These are phyloP conservation scores for Fistulinella staudtii DNA, from an alignment of 1,284 basidiomycete genomes.

Conservation along the genomic window DNA sequence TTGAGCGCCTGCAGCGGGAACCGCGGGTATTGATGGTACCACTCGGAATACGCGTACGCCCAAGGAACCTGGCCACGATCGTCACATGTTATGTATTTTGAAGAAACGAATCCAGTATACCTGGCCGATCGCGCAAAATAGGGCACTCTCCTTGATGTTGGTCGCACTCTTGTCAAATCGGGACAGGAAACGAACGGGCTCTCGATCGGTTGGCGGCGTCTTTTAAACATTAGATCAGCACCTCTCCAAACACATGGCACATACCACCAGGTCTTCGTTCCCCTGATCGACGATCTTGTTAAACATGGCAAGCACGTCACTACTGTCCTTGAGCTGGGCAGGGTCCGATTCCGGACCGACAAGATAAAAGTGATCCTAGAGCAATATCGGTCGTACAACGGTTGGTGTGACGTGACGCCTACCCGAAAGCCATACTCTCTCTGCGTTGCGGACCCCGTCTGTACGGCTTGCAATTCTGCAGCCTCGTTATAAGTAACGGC, in stretches of 20 bases:
- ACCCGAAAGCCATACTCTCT: slow-evolving; percentile 42
- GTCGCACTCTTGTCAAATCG: slow-evolving; percentile 54
- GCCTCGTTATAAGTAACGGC: slow-evolving; percentile 49
- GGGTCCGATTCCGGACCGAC: slow-evolving; percentile 20
- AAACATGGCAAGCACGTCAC: slow-evolving; percentile 18
- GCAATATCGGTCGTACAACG: slow-evolving; percentile 15
- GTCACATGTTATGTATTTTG: too few species aligned
- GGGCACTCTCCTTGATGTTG: slow-evolving; percentile 49
- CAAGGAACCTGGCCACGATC: slow-evolving; percentile 43
- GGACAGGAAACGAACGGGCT: slow-evolving; percentile 46
- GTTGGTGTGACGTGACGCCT: slow-evolving; percentile 35
- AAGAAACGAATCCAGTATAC: slow-evolving; percentile 28
- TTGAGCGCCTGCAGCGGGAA: slow-evolving; percentile 45
- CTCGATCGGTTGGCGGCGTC: slow-evolving; percentile 21
- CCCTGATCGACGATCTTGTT: slow-evolving; percentile 21
- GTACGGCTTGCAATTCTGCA: slow-evolving; percentile 38
- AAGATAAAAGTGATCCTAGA: slow-evolving; percentile 25
- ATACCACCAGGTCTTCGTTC: slow-evolving; percentile 23
- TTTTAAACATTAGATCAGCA: slow-evolving; percentile 3
- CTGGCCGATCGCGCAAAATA: slow-evolving; percentile 48
- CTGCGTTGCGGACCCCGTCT: slow-evolving; percentile 28
- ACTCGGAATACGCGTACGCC: slow-evolving; percentile 46
- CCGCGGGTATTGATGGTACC: slow-evolving; percentile 52
- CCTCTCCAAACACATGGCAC: not conserved
- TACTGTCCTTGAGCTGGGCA: slow-evolving; percentile 6